Percentiles rank a stretch among this genome's conserved stretches.
These are phyloP conservation scores for Rhododendron simsii DNA, from an alignment of 148 eudicot species.

Conservation along the genomic window DNA sequence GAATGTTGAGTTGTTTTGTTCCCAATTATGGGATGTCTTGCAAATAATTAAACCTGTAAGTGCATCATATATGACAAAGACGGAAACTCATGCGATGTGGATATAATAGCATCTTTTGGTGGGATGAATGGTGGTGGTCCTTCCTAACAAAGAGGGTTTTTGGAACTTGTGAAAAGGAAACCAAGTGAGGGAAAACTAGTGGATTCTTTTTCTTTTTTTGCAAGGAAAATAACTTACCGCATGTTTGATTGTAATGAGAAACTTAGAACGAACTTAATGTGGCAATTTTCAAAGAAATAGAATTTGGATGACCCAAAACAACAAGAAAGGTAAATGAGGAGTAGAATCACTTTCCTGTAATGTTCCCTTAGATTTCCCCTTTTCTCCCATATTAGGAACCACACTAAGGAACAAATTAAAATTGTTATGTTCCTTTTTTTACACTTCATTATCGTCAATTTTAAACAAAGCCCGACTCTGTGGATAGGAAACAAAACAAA, in stretches of 20 bases:
- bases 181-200: background rate
- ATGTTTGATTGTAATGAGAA: background rate
- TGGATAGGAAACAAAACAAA: background rate
- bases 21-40: background rate
- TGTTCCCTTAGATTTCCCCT: background rate
- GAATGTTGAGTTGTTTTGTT: background rate
- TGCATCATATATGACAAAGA: background rate
- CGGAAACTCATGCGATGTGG: background rate
- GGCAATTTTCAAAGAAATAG: background rate
- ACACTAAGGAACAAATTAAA: background rate
- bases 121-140: background rate
- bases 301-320: background rate
- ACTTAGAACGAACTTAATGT: background rate
- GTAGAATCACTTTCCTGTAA: background rate
- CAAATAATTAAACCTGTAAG: background rate
- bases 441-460: background rate
- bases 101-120: background rate
- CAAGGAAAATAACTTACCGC: background rate
- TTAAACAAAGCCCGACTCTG: background rate
- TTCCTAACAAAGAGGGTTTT: background rate
- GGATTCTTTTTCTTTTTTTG: background rate
- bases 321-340: background rate
- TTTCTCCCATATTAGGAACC: background rate
- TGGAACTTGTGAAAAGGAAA: background rate
- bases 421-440: background rate